Conservation (phyloP, 176 grass and related monocot species). For the Carex pumila region DNA sequence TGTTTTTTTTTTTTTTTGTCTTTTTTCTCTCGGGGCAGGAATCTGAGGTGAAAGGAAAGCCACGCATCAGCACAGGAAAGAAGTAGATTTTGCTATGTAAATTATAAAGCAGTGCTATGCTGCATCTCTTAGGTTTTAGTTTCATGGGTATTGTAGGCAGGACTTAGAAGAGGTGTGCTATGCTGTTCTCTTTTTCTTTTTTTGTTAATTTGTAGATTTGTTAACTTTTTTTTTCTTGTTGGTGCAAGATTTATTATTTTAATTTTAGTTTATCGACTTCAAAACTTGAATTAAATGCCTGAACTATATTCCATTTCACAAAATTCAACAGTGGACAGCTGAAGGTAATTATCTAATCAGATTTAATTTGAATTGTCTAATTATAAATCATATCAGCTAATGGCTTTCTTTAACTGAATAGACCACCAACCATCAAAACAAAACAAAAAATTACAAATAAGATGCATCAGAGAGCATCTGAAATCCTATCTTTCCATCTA, state of each 20-base stretch:
- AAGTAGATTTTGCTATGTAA: conserved; percentile 16
- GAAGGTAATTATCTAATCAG: too few species aligned
- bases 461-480: conserved; percentile 20
- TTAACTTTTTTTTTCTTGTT: background rate
- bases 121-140: background rate
- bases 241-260: background rate
- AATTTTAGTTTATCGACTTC: background rate
- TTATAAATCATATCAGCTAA: too few species aligned
- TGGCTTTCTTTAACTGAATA: background rate
- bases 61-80: conserved; percentile 53
- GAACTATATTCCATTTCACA: background rate
- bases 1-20: background rate
- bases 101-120: background rate
- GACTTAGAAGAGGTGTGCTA: background rate
- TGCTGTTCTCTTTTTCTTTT: conserved; percentile 1
- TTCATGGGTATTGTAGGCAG: background rate
- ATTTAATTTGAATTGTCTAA: too few species aligned
- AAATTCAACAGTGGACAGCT: too few species aligned
- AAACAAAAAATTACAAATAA: background rate
- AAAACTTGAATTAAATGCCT: background rate
- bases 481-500: conserved; percentile 16
- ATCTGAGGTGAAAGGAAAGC: conserved; percentile 93
- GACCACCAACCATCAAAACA: background rate
- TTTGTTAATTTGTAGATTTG: background rate
- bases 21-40: conserved; percentile 38